phyloP scores from a whole-genome alignment of 1,284 basidiomycete species.

The Apiotrichum brassicae region DNA sequence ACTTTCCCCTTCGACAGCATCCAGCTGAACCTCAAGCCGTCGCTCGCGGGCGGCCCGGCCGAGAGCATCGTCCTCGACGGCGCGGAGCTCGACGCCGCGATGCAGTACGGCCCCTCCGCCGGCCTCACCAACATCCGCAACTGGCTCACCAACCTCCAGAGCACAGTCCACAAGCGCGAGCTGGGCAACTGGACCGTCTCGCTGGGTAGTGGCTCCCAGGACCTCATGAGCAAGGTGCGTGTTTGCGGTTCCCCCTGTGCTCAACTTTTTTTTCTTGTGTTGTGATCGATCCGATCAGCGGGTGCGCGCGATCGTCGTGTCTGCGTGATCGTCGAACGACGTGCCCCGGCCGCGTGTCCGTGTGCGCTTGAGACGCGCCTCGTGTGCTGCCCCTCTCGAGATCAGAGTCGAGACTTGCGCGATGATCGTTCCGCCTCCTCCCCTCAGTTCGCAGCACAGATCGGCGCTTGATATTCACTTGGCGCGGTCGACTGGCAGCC shows the following conservation, averaged over 20 bases:
- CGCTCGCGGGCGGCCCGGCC: conserved; percentile 49
- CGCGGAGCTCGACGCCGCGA: conserved; percentile 55
- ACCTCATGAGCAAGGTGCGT: conserved; percentile 73
- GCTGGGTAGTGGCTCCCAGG: conserved; percentile 78
- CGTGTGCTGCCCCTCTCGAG: too few species aligned
- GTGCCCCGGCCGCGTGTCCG: too few species aligned
- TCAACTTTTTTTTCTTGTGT: too few species aligned
- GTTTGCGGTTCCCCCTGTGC: not conserved
- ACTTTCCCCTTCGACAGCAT: conserved; percentile 84
- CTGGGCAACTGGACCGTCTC: conserved; percentile 63
- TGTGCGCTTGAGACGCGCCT: too few species aligned
- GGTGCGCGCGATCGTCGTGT: too few species aligned
- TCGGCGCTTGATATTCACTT: too few species aligned
- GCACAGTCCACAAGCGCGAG: conserved; percentile 54
- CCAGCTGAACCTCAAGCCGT: conserved; percentile 51
- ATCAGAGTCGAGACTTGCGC: too few species aligned
- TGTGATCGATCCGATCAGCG: too few species aligned
- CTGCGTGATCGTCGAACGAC: too few species aligned
- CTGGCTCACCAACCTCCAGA: conserved; percentile 65
- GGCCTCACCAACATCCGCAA: conserved; percentile 60
- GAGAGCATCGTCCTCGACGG: conserved; percentile 52
- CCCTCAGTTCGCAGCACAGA: too few species aligned
- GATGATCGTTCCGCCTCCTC: too few species aligned
- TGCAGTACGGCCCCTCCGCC: conserved; percentile 72
- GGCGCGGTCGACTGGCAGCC: too few species aligned